Evolutionary conservation across 2,329 filamentous ascomycete species (phyloP).

Genomic region (Trichophyton benhamiae): DNA sequence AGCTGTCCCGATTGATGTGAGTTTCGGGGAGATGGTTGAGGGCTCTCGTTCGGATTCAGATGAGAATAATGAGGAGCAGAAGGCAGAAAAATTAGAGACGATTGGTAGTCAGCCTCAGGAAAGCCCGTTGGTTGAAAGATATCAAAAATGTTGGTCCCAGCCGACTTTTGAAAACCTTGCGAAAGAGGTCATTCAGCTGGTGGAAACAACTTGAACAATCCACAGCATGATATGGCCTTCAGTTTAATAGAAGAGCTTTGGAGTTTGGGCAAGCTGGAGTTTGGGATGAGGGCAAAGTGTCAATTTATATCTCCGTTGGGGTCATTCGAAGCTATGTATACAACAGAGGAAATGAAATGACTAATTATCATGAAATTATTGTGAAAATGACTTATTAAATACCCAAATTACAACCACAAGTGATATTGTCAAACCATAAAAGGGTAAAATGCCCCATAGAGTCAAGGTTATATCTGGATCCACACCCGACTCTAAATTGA

Average conservation of each 20-base stretch:
- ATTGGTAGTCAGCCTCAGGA: slow-evolving; percentile 5
- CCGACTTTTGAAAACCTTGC: slow-evolving; percentile 32
- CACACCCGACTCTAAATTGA: no score
- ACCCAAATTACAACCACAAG: not conserved
- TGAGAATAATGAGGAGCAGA: slow-evolving; percentile 7
- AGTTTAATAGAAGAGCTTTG: not conserved
- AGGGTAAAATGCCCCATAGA: not conserved
- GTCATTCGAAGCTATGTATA: not conserved
- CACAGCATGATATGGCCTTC: not conserved
- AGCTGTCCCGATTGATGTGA: slow-evolving; percentile 79
- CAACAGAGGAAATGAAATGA: not conserved
- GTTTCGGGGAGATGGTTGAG: slow-evolving; percentile 79
- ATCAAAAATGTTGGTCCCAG: slow-evolving; percentile 34
- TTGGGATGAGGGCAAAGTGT: not conserved
- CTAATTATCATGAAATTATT: not conserved
- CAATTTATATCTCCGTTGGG: not conserved
- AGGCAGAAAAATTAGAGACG: slow-evolving; percentile 7
- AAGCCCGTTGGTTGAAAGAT: slow-evolving; percentile 31
- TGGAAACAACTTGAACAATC: slow-evolving; percentile 6
- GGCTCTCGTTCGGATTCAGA: slow-evolving; percentile 27
- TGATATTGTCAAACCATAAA: not conserved
- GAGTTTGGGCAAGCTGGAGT: not conserved
- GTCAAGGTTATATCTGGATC: no score
- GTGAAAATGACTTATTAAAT: not conserved
- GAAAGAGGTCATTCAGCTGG: slow-evolving; percentile 22